Percentiles rank a stretch among this genome's conserved stretches.
Conservation (phyloP, 805 yeast species). For the Komagataella kurtzmanii region DNA sequence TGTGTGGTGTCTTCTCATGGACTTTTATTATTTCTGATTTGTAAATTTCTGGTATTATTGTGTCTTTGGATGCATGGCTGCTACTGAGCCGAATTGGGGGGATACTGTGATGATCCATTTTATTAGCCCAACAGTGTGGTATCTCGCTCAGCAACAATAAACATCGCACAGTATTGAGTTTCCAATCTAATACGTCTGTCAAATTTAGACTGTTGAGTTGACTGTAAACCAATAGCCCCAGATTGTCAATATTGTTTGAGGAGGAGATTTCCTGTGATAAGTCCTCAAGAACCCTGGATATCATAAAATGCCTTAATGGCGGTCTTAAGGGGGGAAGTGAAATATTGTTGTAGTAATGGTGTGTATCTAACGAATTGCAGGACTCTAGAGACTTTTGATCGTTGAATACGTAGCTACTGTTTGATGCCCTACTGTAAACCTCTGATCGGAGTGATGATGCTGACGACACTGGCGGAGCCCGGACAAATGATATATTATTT, state of each 20-base stretch:
- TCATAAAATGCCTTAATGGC: neutral
- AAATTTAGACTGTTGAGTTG: constrained; percentile 13
- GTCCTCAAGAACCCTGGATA: neutral
- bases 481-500: neutral
- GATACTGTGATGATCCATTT: constrained; percentile 2
- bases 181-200: constrained; percentile 36
- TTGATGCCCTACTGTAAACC: neutral
- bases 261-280: neutral
- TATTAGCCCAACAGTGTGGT: constrained; percentile 4
- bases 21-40: neutral
- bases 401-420: neutral
- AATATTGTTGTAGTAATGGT: neutral
- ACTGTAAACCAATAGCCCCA: constrained; percentile 13
- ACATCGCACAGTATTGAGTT: constrained; percentile 34
- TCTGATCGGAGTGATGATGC: neutral
- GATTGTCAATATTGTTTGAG: constrained; percentile 2
- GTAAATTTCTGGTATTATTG: neutral
- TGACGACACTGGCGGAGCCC: neutral
- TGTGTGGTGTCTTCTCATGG: neutral
- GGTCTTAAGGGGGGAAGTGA: neutral
- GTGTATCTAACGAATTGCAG: neutral
- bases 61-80: neutral
- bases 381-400: neutral
- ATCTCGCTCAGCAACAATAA: constrained; percentile 21
- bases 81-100: neutral